Evolutionary conservation across 805 yeast species (phyloP).

Genomic region (Hanseniaspora hatyaiensis): DNA sequence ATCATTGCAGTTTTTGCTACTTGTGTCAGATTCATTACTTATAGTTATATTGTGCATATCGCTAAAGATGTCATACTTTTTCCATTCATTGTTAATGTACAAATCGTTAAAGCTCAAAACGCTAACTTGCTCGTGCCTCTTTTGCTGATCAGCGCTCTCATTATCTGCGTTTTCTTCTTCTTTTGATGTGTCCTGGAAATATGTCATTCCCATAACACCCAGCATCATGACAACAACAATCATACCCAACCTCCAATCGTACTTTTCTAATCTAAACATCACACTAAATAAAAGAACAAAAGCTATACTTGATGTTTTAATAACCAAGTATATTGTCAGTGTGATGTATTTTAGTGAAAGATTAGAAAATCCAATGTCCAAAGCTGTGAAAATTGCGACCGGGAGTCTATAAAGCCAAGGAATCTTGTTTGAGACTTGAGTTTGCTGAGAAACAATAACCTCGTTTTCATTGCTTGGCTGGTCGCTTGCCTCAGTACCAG

Average conservation of each 20-base stretch:
- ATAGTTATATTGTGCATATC: background rate
- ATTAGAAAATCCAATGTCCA: conserved; percentile 90
- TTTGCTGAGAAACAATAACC: too few relatives aligned
- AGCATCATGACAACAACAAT: conserved; percentile 69
- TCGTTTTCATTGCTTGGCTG: too few relatives aligned
- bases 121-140: too few relatives aligned
- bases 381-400: conserved; percentile 77
- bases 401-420: conserved; percentile 48
- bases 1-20: too few relatives aligned
- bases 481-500: too few relatives aligned
- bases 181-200: conserved; percentile 30
- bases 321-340: conserved; percentile 79
- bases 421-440: conserved; percentile 9
- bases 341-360: conserved; percentile 69
- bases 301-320: conserved; percentile 76
- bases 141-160: too few relatives aligned
- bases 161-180: conserved; percentile 18
- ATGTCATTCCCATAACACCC: conserved; percentile 84
- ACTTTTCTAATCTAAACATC: conserved; percentile 61
- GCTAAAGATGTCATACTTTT: background rate
- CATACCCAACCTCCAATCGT: conserved; percentile 52
- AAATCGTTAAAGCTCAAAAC: too few relatives aligned
- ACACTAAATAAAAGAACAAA: conserved; percentile 86
- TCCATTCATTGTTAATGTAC: background rate
- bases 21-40: too few relatives aligned